Base-by-base conservation (phyloP, 352 stramenopile species). In the Phytophthora megakarya region DNA sequence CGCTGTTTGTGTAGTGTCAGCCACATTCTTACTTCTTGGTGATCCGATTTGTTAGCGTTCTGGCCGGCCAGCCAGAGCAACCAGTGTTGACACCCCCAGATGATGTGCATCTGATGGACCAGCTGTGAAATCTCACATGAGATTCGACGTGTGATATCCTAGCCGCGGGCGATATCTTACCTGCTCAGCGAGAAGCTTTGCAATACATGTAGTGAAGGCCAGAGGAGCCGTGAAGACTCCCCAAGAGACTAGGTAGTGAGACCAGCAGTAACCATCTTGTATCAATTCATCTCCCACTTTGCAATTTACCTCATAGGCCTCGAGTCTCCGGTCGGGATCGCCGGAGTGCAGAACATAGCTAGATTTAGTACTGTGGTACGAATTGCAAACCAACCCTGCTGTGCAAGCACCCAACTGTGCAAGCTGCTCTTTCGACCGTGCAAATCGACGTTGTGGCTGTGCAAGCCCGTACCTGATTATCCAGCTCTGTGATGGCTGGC, bases 361-460 rank as follows among this genome's bases (percentile, higher is more conserved):
- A 52, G 25, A 13, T 52, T 52, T 52, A 40, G 45, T 52, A 40
- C 45, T 40, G 26, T 52, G 45, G 26, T 52, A 52, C 25, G 39
- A 52, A 52, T 28, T 47, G 18, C 18, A 1, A 19, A 30, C 19
- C 5, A 30, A 47, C 21, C 18, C 22, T 30, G 40, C 40, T 47
- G 21, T 47, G 40, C 12, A 32, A 47, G 18, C 13, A 30, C 16
- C 40, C 40, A 30, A 19, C 37, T 40, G 33, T 40, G 33, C 33
- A 40, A 40, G 5, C 33, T n/a, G n/a, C n/a, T n/a, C n/a, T n/a
- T 15, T 5, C n/a, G 16, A 10, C 37, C n/a, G 37, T 19, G 15
- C 37, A 43, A 21, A 16, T 8, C 16, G 16, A 15, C 26, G 26
- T 32, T 9, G 26, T 32, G 26, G 9, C 26, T 32, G 26, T 32